These are phyloP conservation scores for Raffaelea albimanens DNA, from an alignment of 2,329 filamentous ascomycete genomes.

Conservation along the genomic window DNA sequence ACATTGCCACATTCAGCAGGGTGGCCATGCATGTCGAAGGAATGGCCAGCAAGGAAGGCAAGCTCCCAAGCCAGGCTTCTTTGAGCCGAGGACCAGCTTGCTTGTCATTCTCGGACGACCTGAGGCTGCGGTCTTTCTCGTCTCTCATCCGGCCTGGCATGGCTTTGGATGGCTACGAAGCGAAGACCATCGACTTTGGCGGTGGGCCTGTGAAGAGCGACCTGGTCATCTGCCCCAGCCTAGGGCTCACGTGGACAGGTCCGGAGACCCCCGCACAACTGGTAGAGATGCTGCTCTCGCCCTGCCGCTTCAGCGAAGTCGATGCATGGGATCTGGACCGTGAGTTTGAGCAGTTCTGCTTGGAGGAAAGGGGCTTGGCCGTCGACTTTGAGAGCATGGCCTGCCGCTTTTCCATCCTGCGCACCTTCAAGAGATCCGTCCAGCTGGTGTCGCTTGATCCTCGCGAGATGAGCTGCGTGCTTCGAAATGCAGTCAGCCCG, in stretches of 20 bases:
- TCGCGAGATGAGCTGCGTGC: conserved; percentile 12
- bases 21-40: too few relatives aligned
- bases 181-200: too few relatives aligned
- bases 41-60: too few relatives aligned
- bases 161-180: not conserved
- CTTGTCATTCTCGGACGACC: too few relatives aligned
- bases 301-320: too few relatives aligned
- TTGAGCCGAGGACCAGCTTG: too few relatives aligned
- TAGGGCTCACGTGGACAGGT: conserved; percentile 3
- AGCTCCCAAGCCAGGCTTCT: too few relatives aligned
- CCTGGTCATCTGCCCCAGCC: conserved; percentile 10
- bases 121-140: too few relatives aligned
- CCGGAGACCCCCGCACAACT: not conserved
- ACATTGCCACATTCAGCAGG: too few relatives aligned
- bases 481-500: too few relatives aligned
- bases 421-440: conserved; percentile 38
- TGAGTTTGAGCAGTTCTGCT: not conserved
- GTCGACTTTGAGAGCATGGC: conserved; percentile 8
- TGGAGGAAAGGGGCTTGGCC: conserved; percentile 1
- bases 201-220: conserved; percentile 3
- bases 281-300: not conserved
- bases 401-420: conserved; percentile 27
- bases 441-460: conserved; percentile 32
- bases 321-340: too few relatives aligned
- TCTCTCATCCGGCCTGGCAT: too few relatives aligned